Conservation (phyloP, 2,329 filamentous ascomycete species). For the Paraphaeosphaeria minitans region DNA sequence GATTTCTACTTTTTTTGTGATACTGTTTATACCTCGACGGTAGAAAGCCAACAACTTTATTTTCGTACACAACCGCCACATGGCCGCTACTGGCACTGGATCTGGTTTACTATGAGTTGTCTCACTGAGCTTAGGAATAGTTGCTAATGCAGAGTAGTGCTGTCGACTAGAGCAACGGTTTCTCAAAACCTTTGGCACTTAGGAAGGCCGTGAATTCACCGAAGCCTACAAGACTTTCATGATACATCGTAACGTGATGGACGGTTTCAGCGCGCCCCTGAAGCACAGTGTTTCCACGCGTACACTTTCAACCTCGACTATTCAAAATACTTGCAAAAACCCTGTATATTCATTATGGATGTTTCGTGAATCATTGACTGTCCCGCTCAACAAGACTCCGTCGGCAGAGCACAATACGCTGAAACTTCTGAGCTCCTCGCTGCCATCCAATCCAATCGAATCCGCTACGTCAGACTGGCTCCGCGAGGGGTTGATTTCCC, state of each 20-base stretch:
- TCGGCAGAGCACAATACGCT: background rate
- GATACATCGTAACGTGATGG: background rate
- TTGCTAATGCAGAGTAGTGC: background rate
- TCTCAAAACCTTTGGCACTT: conserved; percentile 9
- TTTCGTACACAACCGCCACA: conserved; percentile 7
- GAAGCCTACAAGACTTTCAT: too few species aligned
- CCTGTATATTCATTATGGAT: background rate
- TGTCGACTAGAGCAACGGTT: background rate
- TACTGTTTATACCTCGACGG: background rate
- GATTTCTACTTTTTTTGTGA: conserved; percentile 8
- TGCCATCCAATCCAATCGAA: background rate
- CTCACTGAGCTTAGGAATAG: too few species aligned
- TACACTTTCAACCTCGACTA: too few species aligned
- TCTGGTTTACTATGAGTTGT: conserved; percentile 6
- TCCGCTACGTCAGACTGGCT: background rate
- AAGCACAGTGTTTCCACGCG: too few species aligned
- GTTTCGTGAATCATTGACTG: background rate
- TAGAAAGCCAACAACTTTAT: conserved; percentile 8
- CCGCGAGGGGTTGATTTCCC: background rate
- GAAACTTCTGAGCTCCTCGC: background rate
- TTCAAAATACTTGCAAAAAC: too few species aligned
- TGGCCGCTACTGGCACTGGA: conserved; percentile 9
- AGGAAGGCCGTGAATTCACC: too few species aligned
- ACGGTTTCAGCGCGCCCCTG: too few species aligned
- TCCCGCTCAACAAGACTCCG: background rate